phyloP scores from a whole-genome alignment of 768 basidiomycete genomes.

The Tylopilus sp. region DNA sequence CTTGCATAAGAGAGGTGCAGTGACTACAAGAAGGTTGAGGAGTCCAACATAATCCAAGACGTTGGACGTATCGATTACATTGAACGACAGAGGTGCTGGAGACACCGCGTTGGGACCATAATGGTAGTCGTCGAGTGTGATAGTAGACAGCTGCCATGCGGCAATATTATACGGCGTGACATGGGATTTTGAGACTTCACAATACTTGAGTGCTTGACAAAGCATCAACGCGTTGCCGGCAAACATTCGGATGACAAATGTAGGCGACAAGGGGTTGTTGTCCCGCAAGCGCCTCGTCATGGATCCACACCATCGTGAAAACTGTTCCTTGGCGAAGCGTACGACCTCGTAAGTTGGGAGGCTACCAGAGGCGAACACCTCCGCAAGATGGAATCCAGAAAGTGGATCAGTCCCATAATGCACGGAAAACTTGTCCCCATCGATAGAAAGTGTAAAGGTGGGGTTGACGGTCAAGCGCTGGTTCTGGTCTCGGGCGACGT shows the following conservation, averaged over 20 bases:
- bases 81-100: conserved; percentile 25
- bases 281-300: conserved; percentile 12
- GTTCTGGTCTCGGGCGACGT: neutral
- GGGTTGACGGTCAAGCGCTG: conserved; percentile 20
- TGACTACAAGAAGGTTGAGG: conserved; percentile 24
- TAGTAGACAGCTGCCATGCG: conserved; percentile 21
- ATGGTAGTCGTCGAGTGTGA: conserved; percentile 17
- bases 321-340: conserved; percentile 20
- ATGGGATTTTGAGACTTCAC: conserved; percentile 2
- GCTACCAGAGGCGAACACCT: conserved; percentile 15
- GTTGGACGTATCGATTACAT: conserved; percentile 33
- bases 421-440: conserved; percentile 23
- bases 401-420: conserved; percentile 32
- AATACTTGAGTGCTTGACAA: conserved; percentile 19
- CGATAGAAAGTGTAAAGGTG: conserved; percentile 27
- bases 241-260: conserved; percentile 28
- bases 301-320: conserved; percentile 24
- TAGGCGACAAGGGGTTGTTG: conserved; percentile 8
- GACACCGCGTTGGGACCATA: conserved; percentile 14
- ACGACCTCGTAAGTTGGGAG: conserved; percentile 8
- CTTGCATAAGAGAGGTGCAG: conserved; percentile 20
- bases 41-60: conserved; percentile 25
- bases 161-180: conserved; percentile 20
- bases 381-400: conserved; percentile 29
- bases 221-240: conserved; percentile 28